A percentile compares a stretch with the other conserved stretches of the same genome.
phyloP scores from a whole-genome alignment of 805 yeast genomes.

The Wickerhamomyces strasburgensis region DNA sequence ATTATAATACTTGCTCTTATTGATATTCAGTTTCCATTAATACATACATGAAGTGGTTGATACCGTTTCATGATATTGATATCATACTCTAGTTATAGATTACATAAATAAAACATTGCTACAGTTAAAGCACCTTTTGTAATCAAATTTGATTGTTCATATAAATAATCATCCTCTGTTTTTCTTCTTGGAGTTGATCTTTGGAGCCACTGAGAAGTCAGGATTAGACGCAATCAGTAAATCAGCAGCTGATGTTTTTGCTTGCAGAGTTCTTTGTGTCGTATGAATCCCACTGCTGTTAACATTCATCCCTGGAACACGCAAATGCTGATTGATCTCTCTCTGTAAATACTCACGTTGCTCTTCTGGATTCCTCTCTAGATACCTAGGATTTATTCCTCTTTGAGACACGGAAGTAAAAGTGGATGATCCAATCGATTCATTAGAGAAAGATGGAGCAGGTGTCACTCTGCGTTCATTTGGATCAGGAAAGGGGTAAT shows the following conservation, averaged over 20 bases:
- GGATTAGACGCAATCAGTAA: conserved; percentile 21
- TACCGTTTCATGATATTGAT: no score
- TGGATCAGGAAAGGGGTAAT: conserved; percentile 22
- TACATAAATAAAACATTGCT: no score
- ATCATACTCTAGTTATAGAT: no score
- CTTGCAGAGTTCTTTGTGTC: background rate
- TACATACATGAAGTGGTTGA: no score
- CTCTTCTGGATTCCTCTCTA: conserved; percentile 26
- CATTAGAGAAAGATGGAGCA: conserved; percentile 29
- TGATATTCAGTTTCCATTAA: no score
- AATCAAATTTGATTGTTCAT: no score
- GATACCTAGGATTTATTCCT: conserved; percentile 58
- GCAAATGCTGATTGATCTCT: background rate
- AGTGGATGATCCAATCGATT: conserved; percentile 41
- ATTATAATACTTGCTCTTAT: background rate
- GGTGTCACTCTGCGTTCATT: conserved; percentile 23
- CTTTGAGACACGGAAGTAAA: conserved; percentile 77
- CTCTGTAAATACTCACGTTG: background rate
- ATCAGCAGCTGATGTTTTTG: conserved; percentile 8
- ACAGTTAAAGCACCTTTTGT: no score
- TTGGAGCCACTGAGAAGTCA: conserved; percentile 16
- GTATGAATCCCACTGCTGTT: background rate
- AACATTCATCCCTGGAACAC: background rate
- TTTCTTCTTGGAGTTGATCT: conserved; percentile 1
- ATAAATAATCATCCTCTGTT: background rate